Base-by-base conservation (phyloP, 1,139 yeast genomes). In the Blastobotrys capitulatus region DNA sequence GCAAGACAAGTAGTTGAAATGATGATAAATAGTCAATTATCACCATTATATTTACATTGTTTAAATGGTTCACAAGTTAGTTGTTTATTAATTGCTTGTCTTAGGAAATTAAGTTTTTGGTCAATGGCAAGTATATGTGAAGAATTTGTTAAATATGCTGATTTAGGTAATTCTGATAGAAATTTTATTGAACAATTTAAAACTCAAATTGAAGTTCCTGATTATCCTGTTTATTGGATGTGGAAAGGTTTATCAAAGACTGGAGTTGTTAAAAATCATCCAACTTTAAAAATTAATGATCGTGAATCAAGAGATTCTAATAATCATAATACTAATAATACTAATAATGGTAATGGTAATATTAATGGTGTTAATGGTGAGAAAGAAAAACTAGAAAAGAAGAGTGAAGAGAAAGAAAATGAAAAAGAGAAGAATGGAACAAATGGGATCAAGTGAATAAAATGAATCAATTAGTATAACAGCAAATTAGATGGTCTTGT, bases 21-120 rank as follows among this genome's bases (percentile, higher is more conserved):
- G 44, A 73, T 88, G 57, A 73, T 84, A 16, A 81, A 84, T 60
- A 70, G 73, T 34, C 75, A 77, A 39, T 71, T 75, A 57, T 78
- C 82, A 12, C 96, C 97, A 0, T 72, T 86, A 9, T 90, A 86
- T 63, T 67, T 92, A 3, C 96, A 90, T 65, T 90, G 97, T 65
- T 70, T 83, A 26, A 90, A 87, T 62, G 97, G 97, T 0, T 89
- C 95, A 7, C 92, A 88, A 57, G 86, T 87, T 1, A 86, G 95
- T 0, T 80, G 94, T 32, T 72, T 92, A 46, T 79, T 88, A 2
- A 77, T 90, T 35, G 97, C 97, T 7, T 88, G 97, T 63, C 71
- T 89, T 40, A 71, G 98, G 31, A 86, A 86, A 60, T 70, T 86
- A 34, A 86, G 88, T 38, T 82, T 85, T 60, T 92, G 98, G 98